Base-by-base conservation (phyloP, 768 basidiomycete species). In the Agaricus sinodeliciosus region DNA sequence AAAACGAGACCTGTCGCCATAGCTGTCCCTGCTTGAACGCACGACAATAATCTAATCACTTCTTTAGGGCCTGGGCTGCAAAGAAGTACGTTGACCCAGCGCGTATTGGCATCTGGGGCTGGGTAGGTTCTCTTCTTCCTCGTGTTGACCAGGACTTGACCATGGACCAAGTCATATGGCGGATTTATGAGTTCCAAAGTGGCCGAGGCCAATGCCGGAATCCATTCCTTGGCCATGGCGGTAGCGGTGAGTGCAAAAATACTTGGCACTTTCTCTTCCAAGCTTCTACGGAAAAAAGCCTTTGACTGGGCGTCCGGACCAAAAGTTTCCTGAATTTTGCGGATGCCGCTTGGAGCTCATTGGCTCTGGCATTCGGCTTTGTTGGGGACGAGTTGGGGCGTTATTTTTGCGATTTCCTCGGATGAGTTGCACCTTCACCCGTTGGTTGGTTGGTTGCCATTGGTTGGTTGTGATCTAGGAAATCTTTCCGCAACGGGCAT, bases 181-280 rank as follows among this genome's bases (percentile, higher is more conserved):
- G 95, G 96, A 0, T 99, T 92, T 69, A 90, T 98, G 87, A 87
- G 88, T 51, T 81, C 87, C 54, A 98, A 98, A 65, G 83, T 95
- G 3, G 80, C 90, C 11, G 96, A 99, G 70, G 87, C 90, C 4
- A 77, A 90, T 64, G 93, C 90, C 13, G 87, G 87, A 4, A 80
- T 97, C 12, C 93, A 98, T 69, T 85, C 87, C 3, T 73, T 98
- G 43, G 91, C 90, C 5, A 96, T 95, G 79, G 79, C 92, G 3
- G 83, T 96, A 31, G 93, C 93, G 51, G 90, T 92, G 60, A 64
- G 87, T 75, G 40, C 13, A 22, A 37, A 25, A 22, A 19, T 26
- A 26, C 12, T 41, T 42, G 22, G 27, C 25, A 3, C 25, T 13
- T 39, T 15, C 7, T 37, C 13, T n/a, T 25, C 13, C 15, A 5